Evolutionary conservation across 208 protist species (phyloP).

Genomic region (Leishmania gerbilli): DNA sequence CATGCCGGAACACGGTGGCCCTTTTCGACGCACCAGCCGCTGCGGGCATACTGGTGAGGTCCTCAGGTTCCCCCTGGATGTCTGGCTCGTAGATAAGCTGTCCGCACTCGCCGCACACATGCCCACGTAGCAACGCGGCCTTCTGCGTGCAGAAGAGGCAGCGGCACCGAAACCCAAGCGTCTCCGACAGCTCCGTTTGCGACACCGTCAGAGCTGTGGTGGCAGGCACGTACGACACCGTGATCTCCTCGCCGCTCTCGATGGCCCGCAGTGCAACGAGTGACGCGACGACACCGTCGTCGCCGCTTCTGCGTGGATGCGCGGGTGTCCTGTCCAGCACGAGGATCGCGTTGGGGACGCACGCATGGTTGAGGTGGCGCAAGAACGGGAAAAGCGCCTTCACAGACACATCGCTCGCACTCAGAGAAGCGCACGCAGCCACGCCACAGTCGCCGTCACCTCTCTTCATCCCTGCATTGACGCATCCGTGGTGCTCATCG

Average conservation of each 20-base stretch:
- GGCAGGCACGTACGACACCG: constrained; percentile 64
- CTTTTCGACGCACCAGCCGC: neutral
- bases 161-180: constrained; percentile 46
- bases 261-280: constrained; percentile 65
- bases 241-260: constrained; percentile 66
- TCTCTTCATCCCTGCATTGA: neutral
- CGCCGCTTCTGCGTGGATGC: neutral
- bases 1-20: constrained; percentile 19
- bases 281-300: neutral
- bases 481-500: neutral
- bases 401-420: neutral
- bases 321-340: constrained; percentile 21
- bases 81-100: constrained; percentile 39
- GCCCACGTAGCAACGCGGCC: constrained; percentile 47
- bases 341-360: constrained; percentile 58
- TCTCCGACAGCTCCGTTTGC: constrained; percentile 19
- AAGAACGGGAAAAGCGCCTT: constrained; percentile 38
- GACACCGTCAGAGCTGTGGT: constrained; percentile 34
- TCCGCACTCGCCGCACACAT: constrained; percentile 51
- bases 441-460: neutral
- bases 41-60: neutral
- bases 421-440: neutral
- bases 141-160: constrained; percentile 50
- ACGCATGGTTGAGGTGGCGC: constrained; percentile 65
- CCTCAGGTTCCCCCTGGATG: neutral